A percentile compares a stretch with the other conserved stretches of the same genome.
These are phyloP conservation scores for Prosopis cineraria DNA, from an alignment of 306 rosid species.

Conservation along the genomic window DNA sequence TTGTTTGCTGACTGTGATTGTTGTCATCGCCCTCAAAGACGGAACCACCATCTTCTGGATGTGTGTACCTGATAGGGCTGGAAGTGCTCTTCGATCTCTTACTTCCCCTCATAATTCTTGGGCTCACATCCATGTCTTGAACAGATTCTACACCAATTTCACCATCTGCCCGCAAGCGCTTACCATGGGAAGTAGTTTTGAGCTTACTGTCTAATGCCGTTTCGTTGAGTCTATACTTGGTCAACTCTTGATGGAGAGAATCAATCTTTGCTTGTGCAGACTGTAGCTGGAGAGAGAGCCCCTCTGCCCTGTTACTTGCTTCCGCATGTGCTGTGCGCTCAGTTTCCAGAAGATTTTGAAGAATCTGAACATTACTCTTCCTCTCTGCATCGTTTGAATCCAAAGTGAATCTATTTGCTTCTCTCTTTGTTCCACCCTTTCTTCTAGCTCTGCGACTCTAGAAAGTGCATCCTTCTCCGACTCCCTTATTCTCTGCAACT, in stretches of 20 bases:
- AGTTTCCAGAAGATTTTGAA: conserved; percentile 76
- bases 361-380: conserved; percentile 69
- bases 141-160: conserved; percentile 67
- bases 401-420: conserved; percentile 75
- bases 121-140: conserved; percentile 74
- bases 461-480: conserved; percentile 65
- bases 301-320: conserved; percentile 88
- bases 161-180: conserved; percentile 75
- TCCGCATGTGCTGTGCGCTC: conserved; percentile 94
- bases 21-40: conserved; percentile 73
- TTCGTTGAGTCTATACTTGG: conserved; percentile 79
- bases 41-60: conserved; percentile 91
- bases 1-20: conserved; percentile 66
- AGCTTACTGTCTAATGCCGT: conserved; percentile 74
- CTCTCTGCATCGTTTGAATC: conserved; percentile 77
- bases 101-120: conserved; percentile 52
- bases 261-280: conserved; percentile 90
- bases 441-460: conserved; percentile 59
- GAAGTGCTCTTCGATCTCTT: conserved; percentile 73
- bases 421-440: conserved; percentile 78
- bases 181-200: conserved; percentile 70
- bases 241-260: conserved; percentile 80
- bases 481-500: conserved; percentile 46
- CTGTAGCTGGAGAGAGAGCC: conserved; percentile 84
- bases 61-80: conserved; percentile 50